Base-by-base conservation (phyloP, 2,329 filamentous ascomycete species). In the Curvularia spicifera region DNA sequence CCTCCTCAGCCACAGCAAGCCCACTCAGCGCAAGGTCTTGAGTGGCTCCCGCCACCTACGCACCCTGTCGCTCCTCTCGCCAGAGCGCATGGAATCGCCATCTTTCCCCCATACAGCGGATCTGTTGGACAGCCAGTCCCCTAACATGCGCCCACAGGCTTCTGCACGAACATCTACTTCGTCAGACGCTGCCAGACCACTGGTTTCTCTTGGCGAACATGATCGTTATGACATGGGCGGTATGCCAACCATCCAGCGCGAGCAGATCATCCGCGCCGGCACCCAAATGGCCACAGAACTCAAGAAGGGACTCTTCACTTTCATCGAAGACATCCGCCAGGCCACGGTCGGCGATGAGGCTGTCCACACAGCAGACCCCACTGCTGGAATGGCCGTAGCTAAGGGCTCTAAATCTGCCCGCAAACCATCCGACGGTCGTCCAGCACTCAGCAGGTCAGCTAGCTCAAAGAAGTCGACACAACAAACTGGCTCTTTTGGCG, bases 301-400 rank as follows among this genome's bases (percentile, higher is more conserved):
- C 76, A 91, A 89, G 74, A 87, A 95, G 51, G 94, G 95, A 1
- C 80, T 99, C 48, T 93, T 91, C 87, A 97, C 91, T 1, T 99
- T 99, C 77, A 87, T 97, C 59, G 95, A 98, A 75, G 95, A 99
- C 73, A 87, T 99, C 47, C 86, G 93, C 65, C 95, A 98, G 78
- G 96, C 94, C 13, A 97, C 95, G 0, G 93, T 99, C 6, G 95
- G 95, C 24, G 95, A 99, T 53, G 95, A 99, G 79, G 91, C 88
- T 59, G 88, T 87, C 42, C 79, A 79, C 33, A 63, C 60, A 15
- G 46, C 57, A 20, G 60, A 60, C 33, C 76, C 78, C 60, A 72
- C 77, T 60, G 65, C 78, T 57, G 67, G 57, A 68, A 71, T 55
- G 64, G 72, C 60, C 67, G 75, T 46, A 50, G 56, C 40, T 45